phyloP scores from a whole-genome alignment of 2,329 filamentous ascomycete species.

The Elsinoe perseae region DNA sequence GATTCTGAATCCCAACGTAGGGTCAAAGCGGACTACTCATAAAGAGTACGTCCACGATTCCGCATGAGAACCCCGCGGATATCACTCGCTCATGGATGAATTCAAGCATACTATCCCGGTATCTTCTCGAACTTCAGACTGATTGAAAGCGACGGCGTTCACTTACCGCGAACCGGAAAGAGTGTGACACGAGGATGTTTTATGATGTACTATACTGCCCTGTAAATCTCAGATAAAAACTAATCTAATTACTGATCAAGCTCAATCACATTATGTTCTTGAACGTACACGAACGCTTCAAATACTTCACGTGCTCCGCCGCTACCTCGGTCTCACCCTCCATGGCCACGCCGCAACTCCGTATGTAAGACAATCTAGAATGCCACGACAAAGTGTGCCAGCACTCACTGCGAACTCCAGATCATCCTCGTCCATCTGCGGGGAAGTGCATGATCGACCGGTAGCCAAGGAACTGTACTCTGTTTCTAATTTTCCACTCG shows the following conservation, averaged over 20 bases:
- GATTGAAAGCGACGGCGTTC: constrained; percentile 8
- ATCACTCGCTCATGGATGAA: neutral
- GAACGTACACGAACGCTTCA: too few relatives aligned
- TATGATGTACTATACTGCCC: constrained; percentile 7
- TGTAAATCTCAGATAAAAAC: constrained; percentile 2
- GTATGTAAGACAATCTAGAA: neutral
- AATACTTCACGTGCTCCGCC: too few relatives aligned
- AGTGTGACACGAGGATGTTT: neutral
- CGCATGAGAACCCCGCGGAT: constrained; percentile 45
- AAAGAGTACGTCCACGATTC: constrained; percentile 39
- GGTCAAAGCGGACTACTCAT: constrained; percentile 64
- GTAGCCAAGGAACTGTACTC: neutral
- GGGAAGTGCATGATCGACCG: constrained; percentile 7
- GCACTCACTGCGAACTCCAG: neutral
- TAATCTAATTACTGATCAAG: neutral
- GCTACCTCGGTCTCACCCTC: too few relatives aligned
- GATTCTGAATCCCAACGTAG: constrained; percentile 51
- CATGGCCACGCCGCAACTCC: too few relatives aligned
- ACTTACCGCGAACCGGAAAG: neutral
- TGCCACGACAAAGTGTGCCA: neutral
- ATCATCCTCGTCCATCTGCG: neutral
- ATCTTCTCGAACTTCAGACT: neutral
- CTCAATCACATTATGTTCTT: neutral
- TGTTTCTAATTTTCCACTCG: neutral
- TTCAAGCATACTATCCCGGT: neutral